Conservation (phyloP, 371 early-diverging fungal genomes). For the Coemansia sp. region DNA sequence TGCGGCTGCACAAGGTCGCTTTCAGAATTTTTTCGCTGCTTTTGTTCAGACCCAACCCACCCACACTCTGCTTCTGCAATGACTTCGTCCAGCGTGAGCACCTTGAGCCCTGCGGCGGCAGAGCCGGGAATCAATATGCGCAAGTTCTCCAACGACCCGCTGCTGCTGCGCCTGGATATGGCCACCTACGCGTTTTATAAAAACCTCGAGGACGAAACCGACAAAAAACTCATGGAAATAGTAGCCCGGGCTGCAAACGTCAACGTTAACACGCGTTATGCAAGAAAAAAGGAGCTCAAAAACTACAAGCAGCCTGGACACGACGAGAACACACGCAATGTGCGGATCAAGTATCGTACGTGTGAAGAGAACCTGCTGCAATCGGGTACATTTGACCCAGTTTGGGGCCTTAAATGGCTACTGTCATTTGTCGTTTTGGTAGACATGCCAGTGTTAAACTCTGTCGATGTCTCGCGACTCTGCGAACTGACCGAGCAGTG, state of each 20-base stretch:
- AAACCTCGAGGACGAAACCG: slow-evolving; percentile 1
- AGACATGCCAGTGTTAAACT: slow-evolving; percentile 18
- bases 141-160: slow-evolving; percentile 30
- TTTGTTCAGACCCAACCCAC: no score
- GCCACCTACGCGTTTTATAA: slow-evolving; percentile 31
- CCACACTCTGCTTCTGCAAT: no score
- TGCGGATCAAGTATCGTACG: slow-evolving; percentile 26
- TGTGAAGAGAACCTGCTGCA: slow-evolving; percentile 22
- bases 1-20: no score
- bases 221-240: slow-evolving; percentile 25
- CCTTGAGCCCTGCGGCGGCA: no score
- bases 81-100: no score
- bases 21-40: no score
- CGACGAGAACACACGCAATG: slow-evolving; percentile 14
- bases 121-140: slow-evolving; percentile 8
- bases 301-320: slow-evolving; percentile 15
- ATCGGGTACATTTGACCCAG: slow-evolving; percentile 32
- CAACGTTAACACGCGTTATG: slow-evolving; percentile 16
- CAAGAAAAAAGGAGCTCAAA: slow-evolving; percentile 32
- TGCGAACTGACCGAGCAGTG: slow-evolving; percentile 15
- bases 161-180: slow-evolving; percentile 40
- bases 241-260: slow-evolving; percentile 27
- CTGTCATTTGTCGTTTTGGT: slow-evolving; percentile 32
- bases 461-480: slow-evolving; percentile 6
- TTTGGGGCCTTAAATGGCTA: slow-evolving; percentile 44